phyloP scores from a whole-genome alignment of 345 rosid genomes.

The Syzygium grande region DNA sequence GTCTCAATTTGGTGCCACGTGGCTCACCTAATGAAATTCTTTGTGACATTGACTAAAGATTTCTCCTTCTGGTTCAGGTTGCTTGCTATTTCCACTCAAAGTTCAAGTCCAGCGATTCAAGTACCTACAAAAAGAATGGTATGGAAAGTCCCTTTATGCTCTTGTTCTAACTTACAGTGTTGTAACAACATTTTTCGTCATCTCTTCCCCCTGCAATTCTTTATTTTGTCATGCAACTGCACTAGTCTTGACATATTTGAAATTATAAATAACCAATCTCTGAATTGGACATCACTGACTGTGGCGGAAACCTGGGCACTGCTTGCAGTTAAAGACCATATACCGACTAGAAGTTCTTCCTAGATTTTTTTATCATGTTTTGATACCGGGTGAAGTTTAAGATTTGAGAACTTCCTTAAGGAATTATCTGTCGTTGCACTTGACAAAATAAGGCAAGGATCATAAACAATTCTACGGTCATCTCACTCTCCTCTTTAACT shows the following conservation, averaged over 20 bases:
- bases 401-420: background rate
- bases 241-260: background rate
- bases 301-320: background rate
- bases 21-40: background rate
- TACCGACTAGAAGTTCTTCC: background rate
- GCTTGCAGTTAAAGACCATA: background rate
- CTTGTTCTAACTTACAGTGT: background rate
- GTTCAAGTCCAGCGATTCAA: conserved; percentile 66
- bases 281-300: background rate
- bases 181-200: background rate
- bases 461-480: background rate
- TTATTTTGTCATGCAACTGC: background rate
- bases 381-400: background rate
- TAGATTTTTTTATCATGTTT: background rate
- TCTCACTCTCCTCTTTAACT: background rate
- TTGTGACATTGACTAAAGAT: background rate
- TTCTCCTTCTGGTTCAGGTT: conserved; percentile 32
- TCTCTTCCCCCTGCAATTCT: background rate
- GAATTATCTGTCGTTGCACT: background rate
- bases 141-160: background rate
- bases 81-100: conserved; percentile 86
- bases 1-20: background rate
- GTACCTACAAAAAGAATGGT: conserved; percentile 77
- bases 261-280: background rate
- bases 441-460: background rate